Conservation (phyloP, 352 stramenopile species). For the Salisapilia sapeloensis region DNA sequence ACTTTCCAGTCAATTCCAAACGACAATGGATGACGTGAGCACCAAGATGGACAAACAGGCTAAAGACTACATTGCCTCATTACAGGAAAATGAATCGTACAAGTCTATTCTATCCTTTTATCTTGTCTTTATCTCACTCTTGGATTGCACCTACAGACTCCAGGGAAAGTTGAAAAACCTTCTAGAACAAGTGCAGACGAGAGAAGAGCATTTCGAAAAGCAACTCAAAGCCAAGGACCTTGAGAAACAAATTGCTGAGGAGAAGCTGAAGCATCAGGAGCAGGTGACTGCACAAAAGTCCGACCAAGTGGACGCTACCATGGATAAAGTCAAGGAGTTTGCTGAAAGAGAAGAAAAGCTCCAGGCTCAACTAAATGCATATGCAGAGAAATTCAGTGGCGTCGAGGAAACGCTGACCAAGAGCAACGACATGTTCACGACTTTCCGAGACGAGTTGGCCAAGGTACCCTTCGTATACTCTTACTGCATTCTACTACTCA, state of each 20-base stretch:
- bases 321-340: constrained; percentile 73
- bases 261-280: constrained; percentile 63
- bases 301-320: constrained; percentile 51
- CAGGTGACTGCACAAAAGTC: constrained; percentile 51
- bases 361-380: constrained; percentile 55
- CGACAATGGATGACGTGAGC: constrained; percentile 78
- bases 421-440: constrained; percentile 77
- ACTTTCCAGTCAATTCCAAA: constrained; percentile 65
- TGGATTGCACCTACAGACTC: constrained; percentile 16
- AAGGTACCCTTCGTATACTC: constrained; percentile 24
- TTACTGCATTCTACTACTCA: no score
- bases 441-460: constrained; percentile 73
- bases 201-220: constrained; percentile 71
- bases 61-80: constrained; percentile 64
- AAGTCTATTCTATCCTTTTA: not conserved
- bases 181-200: constrained; percentile 57
- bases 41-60: constrained; percentile 79
- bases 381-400: constrained; percentile 75
- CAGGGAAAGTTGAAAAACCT: constrained; percentile 75
- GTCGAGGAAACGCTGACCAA: constrained; percentile 75
- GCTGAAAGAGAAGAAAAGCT: constrained; percentile 55
- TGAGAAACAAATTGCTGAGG: constrained; percentile 59
- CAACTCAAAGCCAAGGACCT: constrained; percentile 75
- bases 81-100: constrained; percentile 76
- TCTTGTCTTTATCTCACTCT: not conserved